Evolutionary conservation across 192 early-diverging fungal genomes (phyloP).

Genomic region (Podila epigama): DNA sequence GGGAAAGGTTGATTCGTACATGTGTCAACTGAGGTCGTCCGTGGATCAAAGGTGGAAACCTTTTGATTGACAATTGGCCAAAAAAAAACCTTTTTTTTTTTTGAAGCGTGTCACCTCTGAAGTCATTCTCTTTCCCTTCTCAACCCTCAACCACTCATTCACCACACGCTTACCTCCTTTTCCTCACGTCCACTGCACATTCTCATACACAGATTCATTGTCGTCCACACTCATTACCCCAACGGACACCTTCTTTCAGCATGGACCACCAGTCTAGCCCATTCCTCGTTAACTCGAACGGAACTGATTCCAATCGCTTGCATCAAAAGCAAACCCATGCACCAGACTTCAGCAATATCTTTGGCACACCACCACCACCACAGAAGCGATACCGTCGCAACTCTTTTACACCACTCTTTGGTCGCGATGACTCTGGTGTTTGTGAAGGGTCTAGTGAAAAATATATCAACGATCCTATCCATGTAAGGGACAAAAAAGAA

Average conservation of each 20-base stretch:
- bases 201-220: neutral
- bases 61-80: too few species aligned
- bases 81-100: neutral
- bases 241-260: neutral
- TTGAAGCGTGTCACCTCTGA: neutral
- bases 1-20: too few species aligned
- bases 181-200: neutral
- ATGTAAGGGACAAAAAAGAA: conserved; percentile 55
- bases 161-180: neutral
- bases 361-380: neutral
- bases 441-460: conserved; percentile 50
- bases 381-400: conserved; percentile 23
- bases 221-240: neutral
- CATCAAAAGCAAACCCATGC: too few species aligned
- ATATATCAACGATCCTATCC: conserved; percentile 78
- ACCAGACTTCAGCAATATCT: too few species aligned
- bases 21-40: too few species aligned
- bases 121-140: neutral
- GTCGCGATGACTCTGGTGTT: conserved; percentile 32
- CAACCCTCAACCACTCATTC: neutral
- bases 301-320: neutral
- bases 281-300: neutral
- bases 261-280: neutral
- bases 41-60: too few species aligned
- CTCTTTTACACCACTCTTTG: conserved; percentile 40